These are phyloP conservation scores for Ogataea pini DNA, from an alignment of 805 yeast species.

Conservation along the genomic window DNA sequence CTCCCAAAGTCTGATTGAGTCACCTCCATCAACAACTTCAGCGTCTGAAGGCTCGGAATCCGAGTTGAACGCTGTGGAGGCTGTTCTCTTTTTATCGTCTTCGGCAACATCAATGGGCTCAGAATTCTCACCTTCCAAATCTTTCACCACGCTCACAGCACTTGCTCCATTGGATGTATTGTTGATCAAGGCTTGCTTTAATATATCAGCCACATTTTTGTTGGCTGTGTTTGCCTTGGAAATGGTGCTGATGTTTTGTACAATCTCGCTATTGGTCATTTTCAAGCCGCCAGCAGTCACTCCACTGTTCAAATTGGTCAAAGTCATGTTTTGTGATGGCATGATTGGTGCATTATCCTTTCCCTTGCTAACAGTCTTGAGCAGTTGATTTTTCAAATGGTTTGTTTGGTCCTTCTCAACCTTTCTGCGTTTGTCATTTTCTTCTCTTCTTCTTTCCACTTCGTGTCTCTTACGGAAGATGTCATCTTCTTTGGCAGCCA, in stretches of 20 bases:
- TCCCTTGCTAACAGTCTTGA: slow-evolving; percentile 64
- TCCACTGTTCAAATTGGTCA: slow-evolving; percentile 70
- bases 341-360: slow-evolving; percentile 73
- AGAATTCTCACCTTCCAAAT: slow-evolving; percentile 24
- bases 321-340: slow-evolving; percentile 71
- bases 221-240: slow-evolving; percentile 74
- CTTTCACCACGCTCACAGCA: slow-evolving; percentile 31
- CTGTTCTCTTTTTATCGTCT: slow-evolving; percentile 25
- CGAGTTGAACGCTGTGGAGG: slow-evolving; percentile 26
- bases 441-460: slow-evolving; percentile 68
- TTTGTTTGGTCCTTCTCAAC: slow-evolving; percentile 47
- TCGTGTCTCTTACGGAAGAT: slow-evolving; percentile 73
- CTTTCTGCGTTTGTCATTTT: slow-evolving; percentile 60
- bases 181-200: slow-evolving; percentile 41
- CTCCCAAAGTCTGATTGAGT: slow-evolving; percentile 71
- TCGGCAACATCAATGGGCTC: slow-evolving; percentile 34
- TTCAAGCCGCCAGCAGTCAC: slow-evolving; percentile 63
- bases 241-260: slow-evolving; percentile 58
- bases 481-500: slow-evolving; percentile 74
- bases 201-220: slow-evolving; percentile 63
- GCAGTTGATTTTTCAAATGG: slow-evolving; percentile 43
- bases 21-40: slow-evolving; percentile 45
- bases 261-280: slow-evolving; percentile 70
- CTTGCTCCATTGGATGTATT: slow-evolving; percentile 24
- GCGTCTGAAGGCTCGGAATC: slow-evolving; percentile 35